Conservation (phyloP, 2,329 filamentous ascomycete species). For the Alternaria gansuensis region DNA sequence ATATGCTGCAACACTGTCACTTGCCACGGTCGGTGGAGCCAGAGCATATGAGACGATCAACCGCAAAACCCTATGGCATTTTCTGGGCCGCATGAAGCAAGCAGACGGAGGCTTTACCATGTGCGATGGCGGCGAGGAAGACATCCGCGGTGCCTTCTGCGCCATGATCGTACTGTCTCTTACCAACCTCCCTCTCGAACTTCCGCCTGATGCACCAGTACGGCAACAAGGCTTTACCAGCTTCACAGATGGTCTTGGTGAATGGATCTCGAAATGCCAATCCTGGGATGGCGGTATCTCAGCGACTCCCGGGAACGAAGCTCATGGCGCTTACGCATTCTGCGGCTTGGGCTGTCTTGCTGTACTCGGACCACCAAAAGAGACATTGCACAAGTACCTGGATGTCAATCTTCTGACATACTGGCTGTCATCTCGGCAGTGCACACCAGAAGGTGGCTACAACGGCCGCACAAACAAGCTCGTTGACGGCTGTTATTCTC, state of each 20-base stretch:
- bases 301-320: slow-evolving; percentile 83
- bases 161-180: slow-evolving; percentile 84
- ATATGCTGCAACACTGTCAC: slow-evolving; percentile 82
- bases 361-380: slow-evolving; percentile 81
- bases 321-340: slow-evolving; percentile 96
- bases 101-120: slow-evolving; percentile 89
- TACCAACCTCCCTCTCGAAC: slow-evolving; percentile 80
- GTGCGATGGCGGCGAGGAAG: slow-evolving; percentile 85
- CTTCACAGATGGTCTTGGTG: slow-evolving; percentile 76
- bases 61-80: slow-evolving; percentile 87
- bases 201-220: slow-evolving; percentile 77
- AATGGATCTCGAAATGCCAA: slow-evolving; percentile 88
- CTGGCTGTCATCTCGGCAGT: slow-evolving; percentile 91
- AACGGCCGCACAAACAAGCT: slow-evolving; percentile 96
- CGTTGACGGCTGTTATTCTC: slow-evolving; percentile 97
- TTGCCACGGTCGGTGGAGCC: slow-evolving; percentile 79
- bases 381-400: slow-evolving; percentile 77
- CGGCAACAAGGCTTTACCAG: slow-evolving; percentile 68
- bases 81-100: slow-evolving; percentile 87
- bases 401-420: slow-evolving; percentile 78
- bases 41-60: slow-evolving; percentile 80
- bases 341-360: slow-evolving; percentile 89
- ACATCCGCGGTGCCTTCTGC: slow-evolving; percentile 93
- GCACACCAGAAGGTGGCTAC: slow-evolving; percentile 90
- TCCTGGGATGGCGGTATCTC: slow-evolving; percentile 95